Conservation (phyloP, 257 asterid species). For the Solanum habrochaites region DNA sequence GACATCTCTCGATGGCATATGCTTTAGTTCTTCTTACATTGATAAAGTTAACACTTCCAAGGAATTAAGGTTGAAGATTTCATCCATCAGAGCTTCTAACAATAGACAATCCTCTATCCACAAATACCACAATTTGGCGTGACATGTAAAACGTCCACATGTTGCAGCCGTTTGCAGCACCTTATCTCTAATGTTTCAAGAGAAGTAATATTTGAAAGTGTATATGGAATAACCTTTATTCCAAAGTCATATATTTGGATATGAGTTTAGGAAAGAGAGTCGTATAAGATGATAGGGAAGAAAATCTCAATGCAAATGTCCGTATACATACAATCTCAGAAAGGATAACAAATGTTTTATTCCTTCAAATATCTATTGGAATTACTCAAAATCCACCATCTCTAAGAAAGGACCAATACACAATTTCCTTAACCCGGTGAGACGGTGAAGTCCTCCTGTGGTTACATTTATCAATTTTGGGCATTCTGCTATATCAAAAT, state of each 20-base stretch:
- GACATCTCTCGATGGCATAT: too few relatives aligned
- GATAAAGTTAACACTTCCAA: background rate
- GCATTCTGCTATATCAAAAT: background rate
- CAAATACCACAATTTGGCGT: background rate
- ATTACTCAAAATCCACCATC: background rate
- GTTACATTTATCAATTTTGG: background rate
- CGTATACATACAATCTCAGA: fast-evolving
- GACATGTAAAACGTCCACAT: background rate
- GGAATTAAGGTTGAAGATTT: background rate
- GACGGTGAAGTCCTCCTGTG: background rate
- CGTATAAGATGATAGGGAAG: constrained; percentile 4
- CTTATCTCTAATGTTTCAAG: background rate
- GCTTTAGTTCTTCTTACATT: too few relatives aligned
- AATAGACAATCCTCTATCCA: background rate
- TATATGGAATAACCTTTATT: constrained; percentile 5
- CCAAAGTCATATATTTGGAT: background rate
- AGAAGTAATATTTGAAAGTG: too few relatives aligned
- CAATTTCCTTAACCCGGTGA: background rate
- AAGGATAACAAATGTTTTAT: background rate
- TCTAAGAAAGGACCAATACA: background rate
- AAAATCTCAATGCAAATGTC: background rate
- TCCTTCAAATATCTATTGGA: background rate
- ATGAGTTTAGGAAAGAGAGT: background rate
- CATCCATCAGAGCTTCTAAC: background rate
- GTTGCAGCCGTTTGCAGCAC: background rate